phyloP scores from a whole-genome alignment of 208 protist species.

The Acanthamoeba castellanii region DNA sequence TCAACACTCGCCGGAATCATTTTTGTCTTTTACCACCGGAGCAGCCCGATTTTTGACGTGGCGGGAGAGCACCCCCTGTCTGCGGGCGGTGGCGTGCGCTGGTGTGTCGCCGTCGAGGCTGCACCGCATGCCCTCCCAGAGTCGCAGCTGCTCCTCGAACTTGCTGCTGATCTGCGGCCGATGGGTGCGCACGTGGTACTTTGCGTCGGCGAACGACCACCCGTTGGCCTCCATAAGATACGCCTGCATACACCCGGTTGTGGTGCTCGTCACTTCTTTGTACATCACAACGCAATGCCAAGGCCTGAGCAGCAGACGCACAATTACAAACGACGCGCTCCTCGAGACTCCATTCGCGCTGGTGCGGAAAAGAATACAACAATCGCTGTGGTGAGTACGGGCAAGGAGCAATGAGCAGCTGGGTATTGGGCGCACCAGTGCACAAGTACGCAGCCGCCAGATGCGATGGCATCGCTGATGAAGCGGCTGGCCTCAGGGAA shows the following conservation, averaged over 20 bases:
- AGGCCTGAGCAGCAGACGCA: not conserved
- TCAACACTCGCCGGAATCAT: not conserved
- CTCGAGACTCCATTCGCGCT: not conserved
- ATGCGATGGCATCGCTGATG: not conserved
- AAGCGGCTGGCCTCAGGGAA: slow-evolving; percentile 15
- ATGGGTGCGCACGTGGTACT: slow-evolving; percentile 10
- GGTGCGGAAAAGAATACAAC: too few relatives aligned
- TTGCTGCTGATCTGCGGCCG: slow-evolving; percentile 50
- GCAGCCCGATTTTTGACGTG: not conserved
- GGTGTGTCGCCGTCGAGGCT: not conserved
- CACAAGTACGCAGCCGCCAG: not conserved
- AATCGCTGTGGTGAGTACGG: not conserved
- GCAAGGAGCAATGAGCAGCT: not conserved
- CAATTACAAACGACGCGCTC: slow-evolving; percentile 12
- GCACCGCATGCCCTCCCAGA: slow-evolving; percentile 36
- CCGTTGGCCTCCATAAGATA: not conserved
- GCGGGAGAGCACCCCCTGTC: not conserved
- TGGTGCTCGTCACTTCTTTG: too few relatives aligned
- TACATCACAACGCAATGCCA: not conserved
- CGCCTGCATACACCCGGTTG: not conserved
- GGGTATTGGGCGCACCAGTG: not conserved
- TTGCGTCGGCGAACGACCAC: slow-evolving; percentile 14
- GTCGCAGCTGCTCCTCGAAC: slow-evolving; percentile 45
- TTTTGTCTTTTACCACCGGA: too few relatives aligned
- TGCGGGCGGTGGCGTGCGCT: not conserved